Percentiles rank a stretch among this genome's conserved stretches.
These are phyloP conservation scores for Aphanomyces invadans DNA, from an alignment of 352 stramenopile genomes.

Conservation along the genomic window DNA sequence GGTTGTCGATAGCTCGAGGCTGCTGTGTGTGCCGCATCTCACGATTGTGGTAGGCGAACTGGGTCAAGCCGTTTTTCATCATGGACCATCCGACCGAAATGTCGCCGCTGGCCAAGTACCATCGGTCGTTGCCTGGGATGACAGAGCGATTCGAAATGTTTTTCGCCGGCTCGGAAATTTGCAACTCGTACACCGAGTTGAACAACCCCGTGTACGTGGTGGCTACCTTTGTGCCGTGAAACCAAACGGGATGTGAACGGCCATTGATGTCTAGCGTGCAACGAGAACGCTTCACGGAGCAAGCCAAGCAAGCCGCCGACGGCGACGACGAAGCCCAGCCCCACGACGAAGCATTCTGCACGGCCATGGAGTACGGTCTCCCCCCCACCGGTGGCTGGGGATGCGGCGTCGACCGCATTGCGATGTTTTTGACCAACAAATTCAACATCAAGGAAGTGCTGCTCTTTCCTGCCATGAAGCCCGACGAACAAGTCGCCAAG, in stretches of 20 bases:
- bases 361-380: conserved; percentile 94
- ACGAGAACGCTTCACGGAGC: conserved; percentile 73
- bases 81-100: conserved; percentile 98
- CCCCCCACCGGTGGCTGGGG: conserved; percentile 96
- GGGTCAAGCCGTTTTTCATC: conserved; percentile 97
- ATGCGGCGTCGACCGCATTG: conserved; percentile 96
- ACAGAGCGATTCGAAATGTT: conserved; percentile 99
- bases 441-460: conserved; percentile 97
- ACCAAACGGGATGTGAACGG: conserved; percentile 12
- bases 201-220: conserved; percentile 91
- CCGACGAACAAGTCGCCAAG: conserved; percentile 62
- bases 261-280: conserved; percentile 37
- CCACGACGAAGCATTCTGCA: conserved; percentile 94
- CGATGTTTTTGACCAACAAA: conserved; percentile 95
- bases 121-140: conserved; percentile 87
- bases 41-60: conserved; percentile 44
- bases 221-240: too few relatives aligned
- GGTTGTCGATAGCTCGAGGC: too few relatives aligned
- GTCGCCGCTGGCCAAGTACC: conserved; percentile 95
- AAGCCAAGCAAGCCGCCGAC: conserved; percentile 67
- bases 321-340: conserved; percentile 81
- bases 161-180: conserved; percentile 92
- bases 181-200: conserved; percentile 98
- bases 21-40: too few relatives aligned
- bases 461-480: conserved; percentile 99